Conservation (phyloP, 768 basidiomycete genomes). For the Psilocybe cyanescens region DNA sequence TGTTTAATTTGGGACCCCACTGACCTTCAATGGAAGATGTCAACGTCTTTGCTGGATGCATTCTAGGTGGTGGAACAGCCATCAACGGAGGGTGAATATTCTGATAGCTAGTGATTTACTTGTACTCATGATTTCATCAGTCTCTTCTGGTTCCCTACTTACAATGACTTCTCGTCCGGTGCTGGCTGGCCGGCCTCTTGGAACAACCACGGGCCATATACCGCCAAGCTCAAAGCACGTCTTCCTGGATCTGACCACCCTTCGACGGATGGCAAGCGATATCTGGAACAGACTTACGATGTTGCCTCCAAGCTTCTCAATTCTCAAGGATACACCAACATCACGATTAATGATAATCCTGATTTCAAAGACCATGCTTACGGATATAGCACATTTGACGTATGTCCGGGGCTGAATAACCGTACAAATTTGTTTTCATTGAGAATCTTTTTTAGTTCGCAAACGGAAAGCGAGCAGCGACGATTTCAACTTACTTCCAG, state of each 20-base stretch:
- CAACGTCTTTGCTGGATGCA: constrained; percentile 65
- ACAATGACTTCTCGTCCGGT: constrained; percentile 50
- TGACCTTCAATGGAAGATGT: constrained; percentile 40
- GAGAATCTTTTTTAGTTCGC: constrained; percentile 34
- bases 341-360: constrained; percentile 60
- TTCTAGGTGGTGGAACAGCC: constrained; percentile 65
- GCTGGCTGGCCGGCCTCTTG: constrained; percentile 61
- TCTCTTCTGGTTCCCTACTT: constrained; percentile 59
- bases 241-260: constrained; percentile 62
- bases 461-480: constrained; percentile 53
- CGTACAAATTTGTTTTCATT: neutral
- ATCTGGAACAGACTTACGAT: constrained; percentile 52
- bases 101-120: neutral
- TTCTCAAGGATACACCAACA: constrained; percentile 51
- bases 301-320: constrained; percentile 49
- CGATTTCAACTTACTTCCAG: constrained; percentile 62
- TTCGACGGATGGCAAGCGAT: constrained; percentile 61
- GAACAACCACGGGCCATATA: constrained; percentile 55
- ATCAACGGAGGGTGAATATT: constrained; percentile 63
- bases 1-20: neutral
- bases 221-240: constrained; percentile 48
- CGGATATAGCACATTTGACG: constrained; percentile 54
- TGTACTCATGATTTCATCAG: constrained; percentile 19
- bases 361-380: constrained; percentile 62
- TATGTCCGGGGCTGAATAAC: constrained; percentile 21